Conservation (phyloP, 2,329 filamentous ascomycete genomes). For the Monosporascus cannonballus region DNA sequence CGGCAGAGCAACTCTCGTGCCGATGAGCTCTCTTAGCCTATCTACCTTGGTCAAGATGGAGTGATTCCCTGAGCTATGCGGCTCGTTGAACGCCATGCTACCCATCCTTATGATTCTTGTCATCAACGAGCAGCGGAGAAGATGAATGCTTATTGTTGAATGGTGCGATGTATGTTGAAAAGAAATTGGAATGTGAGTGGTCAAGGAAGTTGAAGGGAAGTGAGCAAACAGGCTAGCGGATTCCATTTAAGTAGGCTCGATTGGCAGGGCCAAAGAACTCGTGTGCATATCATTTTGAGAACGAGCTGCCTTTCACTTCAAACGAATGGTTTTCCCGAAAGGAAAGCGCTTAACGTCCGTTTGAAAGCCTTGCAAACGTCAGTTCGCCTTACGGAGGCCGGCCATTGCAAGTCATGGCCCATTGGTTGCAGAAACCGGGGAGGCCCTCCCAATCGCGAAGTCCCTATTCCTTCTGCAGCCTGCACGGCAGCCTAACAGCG, state of each 20-base stretch:
- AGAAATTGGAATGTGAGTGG: no score
- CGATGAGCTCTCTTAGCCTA: constrained; percentile 35
- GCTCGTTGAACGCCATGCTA: background rate
- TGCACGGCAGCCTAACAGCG: background rate
- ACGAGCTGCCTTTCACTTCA: no score
- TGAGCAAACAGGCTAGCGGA: no score
- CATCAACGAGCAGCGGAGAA: background rate
- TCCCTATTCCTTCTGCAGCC: background rate
- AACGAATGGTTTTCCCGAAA: no score
- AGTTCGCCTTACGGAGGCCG: constrained; percentile 2
- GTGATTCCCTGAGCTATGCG: constrained; percentile 15
- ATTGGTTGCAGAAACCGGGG: background rate
- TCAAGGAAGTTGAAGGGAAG: no score
- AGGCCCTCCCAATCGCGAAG: background rate
- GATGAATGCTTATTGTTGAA: no score
- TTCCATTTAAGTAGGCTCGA: no score
- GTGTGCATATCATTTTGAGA: no score
- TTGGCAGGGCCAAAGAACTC: no score
- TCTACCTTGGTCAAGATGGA: constrained; percentile 29
- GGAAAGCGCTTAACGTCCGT: no score
- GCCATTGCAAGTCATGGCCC: background rate
- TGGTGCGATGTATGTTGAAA: no score
- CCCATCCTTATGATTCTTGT: constrained; percentile 6
- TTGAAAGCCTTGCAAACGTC: constrained; percentile 1
- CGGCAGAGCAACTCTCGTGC: constrained; percentile 25